Percentiles rank a stretch among this genome's conserved stretches.
Evolutionary conservation across 441 rosid species (phyloP).

Genomic region (Biscutella auriculata): DNA sequence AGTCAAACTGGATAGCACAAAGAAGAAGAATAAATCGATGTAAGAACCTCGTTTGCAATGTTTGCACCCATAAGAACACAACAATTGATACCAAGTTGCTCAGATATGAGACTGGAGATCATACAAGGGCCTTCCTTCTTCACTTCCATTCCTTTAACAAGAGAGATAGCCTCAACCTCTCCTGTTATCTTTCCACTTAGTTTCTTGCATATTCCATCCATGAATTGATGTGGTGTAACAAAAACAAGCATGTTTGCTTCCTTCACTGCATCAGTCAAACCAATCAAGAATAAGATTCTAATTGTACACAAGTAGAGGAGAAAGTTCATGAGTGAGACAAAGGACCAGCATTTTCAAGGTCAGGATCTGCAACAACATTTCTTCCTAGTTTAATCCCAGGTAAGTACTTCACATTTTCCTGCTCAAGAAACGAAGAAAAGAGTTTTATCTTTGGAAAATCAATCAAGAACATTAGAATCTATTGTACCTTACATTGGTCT

Average conservation of each 20-base stretch:
- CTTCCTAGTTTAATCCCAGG: conserved; percentile 84
- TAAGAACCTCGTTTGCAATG: conserved; percentile 81
- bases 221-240: conserved; percentile 89
- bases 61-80: conserved; percentile 96
- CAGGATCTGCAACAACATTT: conserved; percentile 80
- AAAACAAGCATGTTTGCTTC: conserved; percentile 89
- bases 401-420: conserved; percentile 88
- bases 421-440: neutral
- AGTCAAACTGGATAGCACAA: neutral
- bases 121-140: conserved; percentile 88
- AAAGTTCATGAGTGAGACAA: neutral
- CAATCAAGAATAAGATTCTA: neutral
- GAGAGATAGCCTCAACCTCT: conserved; percentile 73
- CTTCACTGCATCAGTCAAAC: conserved; percentile 40
- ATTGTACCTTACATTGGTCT: conserved; percentile 55
- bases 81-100: conserved; percentile 60
- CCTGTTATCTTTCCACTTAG: conserved; percentile 56
- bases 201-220: conserved; percentile 81
- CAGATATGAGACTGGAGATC: conserved; percentile 78
- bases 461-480: neutral
- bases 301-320: neutral
- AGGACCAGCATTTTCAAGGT: conserved; percentile 70
- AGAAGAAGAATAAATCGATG: neutral
- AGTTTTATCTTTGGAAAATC: neutral
- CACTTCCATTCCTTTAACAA: conserved; percentile 92